Evolutionary conservation across 257 asterid genomes (phyloP).

Genomic region (Hygrophila difformis): DNA sequence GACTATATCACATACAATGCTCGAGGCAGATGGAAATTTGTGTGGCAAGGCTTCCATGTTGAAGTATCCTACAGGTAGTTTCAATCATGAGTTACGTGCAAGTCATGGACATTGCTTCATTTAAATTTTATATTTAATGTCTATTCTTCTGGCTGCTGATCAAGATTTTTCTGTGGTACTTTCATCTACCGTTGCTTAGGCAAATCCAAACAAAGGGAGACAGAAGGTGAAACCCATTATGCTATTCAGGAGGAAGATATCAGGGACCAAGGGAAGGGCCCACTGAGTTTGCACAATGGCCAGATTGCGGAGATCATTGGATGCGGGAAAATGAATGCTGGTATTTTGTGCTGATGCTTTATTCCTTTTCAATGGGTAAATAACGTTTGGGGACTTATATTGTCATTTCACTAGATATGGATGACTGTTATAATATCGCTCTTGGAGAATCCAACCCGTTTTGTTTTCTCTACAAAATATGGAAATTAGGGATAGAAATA

Average conservation of each 20-base stretch:
- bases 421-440: background rate
- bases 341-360: slow-evolving; percentile 17
- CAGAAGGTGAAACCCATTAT: background rate
- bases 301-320: background rate
- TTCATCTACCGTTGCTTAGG: slow-evolving; percentile 16
- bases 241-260: background rate
- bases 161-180: too few species aligned
- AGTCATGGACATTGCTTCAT: too few species aligned
- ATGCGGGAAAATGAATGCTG: slow-evolving; percentile 13
- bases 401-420: background rate
- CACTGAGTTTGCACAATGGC: background rate
- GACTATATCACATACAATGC: slow-evolving; percentile 10
- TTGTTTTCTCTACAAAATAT: background rate
- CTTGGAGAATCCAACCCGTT: background rate
- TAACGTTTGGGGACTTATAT: too few species aligned
- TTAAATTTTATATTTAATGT: too few species aligned
- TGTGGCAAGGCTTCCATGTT: slow-evolving; percentile 5
- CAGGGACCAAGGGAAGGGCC: background rate
- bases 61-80: background rate
- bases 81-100: too few species aligned
- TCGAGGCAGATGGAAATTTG: slow-evolving; percentile 9
- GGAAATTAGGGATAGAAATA: background rate
- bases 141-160: too few species aligned
- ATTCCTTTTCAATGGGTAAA: background rate
- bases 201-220: slow-evolving; percentile 19